Evolutionary conservation across 73 alveolate species (phyloP).

Genomic region (Tetrahymena borealis): DNA sequence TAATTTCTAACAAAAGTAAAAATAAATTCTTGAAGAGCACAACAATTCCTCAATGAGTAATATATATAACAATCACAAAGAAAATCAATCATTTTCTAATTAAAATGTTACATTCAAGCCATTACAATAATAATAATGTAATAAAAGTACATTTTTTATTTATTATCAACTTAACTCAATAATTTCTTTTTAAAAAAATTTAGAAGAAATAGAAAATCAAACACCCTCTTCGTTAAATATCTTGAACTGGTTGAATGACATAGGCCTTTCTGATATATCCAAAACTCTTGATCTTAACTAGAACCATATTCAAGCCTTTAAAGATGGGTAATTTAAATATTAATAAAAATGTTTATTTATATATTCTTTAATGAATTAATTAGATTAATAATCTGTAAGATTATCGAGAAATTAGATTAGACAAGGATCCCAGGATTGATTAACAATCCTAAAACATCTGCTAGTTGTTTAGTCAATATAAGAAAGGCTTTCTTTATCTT

Average conservation of each 20-base stretch:
- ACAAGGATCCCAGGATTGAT: not conserved
- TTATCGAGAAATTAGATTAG: not conserved
- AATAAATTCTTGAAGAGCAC: not conserved
- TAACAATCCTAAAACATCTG: constrained; percentile 28
- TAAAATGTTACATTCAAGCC: not conserved
- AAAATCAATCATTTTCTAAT: not conserved
- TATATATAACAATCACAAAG: not conserved
- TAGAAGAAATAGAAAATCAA: not conserved
- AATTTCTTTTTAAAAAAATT: not conserved
- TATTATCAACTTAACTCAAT: no score
- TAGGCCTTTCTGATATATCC: not conserved
- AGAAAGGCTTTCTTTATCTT: constrained; percentile 31
- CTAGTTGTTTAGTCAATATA: constrained; percentile 30
- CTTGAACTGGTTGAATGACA: not conserved
- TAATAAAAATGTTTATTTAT: no score
- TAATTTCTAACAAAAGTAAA: not conserved
- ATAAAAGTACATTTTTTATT: no score
- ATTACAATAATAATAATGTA: no score
- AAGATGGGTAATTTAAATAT: constrained; percentile 3
- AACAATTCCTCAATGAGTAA: not conserved
- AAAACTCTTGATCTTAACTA: not conserved
- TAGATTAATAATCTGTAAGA: not conserved
- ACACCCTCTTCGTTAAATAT: not conserved
- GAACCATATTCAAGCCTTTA: not conserved
- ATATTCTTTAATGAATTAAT: no score